Conservation (phyloP, 441 rosid genomes). For the Corymbia citriodora region DNA sequence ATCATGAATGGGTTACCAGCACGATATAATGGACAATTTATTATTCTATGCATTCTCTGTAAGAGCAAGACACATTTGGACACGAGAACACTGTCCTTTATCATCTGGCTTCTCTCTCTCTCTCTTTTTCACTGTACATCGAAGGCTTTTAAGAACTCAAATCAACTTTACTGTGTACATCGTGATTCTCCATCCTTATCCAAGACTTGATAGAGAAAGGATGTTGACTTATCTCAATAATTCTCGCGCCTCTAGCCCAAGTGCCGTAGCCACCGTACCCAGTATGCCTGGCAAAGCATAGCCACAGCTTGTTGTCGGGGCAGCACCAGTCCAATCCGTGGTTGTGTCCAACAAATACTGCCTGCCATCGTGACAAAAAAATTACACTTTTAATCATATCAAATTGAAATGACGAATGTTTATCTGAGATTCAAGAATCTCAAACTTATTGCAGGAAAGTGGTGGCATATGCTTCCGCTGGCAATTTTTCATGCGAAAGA, state of each 20-base stretch:
- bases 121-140: not conserved
- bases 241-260: slow-evolving; percentile 77
- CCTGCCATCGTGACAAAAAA: slow-evolving; percentile 32
- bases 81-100: not conserved
- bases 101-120: not conserved
- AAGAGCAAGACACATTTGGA: not conserved
- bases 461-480: not conserved
- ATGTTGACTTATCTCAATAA: slow-evolving; percentile 49
- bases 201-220: slow-evolving; percentile 67
- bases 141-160: slow-evolving; percentile 20
- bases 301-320: slow-evolving; percentile 66
- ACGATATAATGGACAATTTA: not conserved
- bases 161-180: slow-evolving; percentile 47
- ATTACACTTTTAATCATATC: not conserved
- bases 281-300: slow-evolving; percentile 88
- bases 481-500: not conserved
- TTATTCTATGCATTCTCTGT: not conserved
- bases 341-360: slow-evolving; percentile 89
- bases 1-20: not conserved
- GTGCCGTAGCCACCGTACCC: slow-evolving; percentile 60
- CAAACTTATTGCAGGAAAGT: not conserved
- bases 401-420: not conserved
- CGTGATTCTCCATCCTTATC: slow-evolving; percentile 87
- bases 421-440: not conserved
- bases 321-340: slow-evolving; percentile 98